Evolutionary conservation across 1,284 basidiomycete species (phyloP), one percentile per base, ranked within the genome.

Genomic region (Mycena sp.): DNA sequence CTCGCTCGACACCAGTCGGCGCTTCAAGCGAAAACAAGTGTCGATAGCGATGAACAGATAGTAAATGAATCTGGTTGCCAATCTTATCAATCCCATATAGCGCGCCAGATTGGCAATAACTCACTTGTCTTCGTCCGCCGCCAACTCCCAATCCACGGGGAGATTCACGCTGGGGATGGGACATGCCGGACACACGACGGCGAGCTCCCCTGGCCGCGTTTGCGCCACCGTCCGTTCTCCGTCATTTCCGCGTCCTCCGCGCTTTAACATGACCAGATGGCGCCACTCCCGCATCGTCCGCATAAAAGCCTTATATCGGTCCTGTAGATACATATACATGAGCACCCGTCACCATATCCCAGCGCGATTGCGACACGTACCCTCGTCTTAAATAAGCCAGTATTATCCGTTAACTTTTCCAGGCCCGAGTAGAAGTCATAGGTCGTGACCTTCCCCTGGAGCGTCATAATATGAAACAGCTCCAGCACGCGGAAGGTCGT

Each of bases 141-240:
- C 44, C 9, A 9, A 9, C 9, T 46, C 44, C 21, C n/a, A 46
- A 6, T 23, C 44, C 44, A 23, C 44, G 7, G 49, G 49, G 9
- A 51, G 25, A 19, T 51, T 51, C 10, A 35, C 35, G 6, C 29
- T 19, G 11, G 49, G 49, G 7, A 12, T 23, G 10, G 75, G 75
- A 54, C 77, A 78, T 7, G 76, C 76, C 2, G 73, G 75, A 43
- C 77, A 78, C 3, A 54, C 21, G 2, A 77, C 52, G 1, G 73
- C 69, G 6, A 46, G 44, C 23, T 46, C 44, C 6, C 44, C 44
- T 10, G 44, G 16, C 14, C 11, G 11, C 6, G 44, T 46, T 14
- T 21, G 14, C 4, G 14, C 10, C 14, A 46, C 44, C n/a, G n/a
- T n/a, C 5, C 44, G 14, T 5, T 9, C 9, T 28, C 9, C 9